A percentile compares a stretch with the other conserved stretches of the same genome.
phyloP scores from a whole-genome alignment of 768 basidiomycete genomes.

The Mycena alexandri region DNA sequence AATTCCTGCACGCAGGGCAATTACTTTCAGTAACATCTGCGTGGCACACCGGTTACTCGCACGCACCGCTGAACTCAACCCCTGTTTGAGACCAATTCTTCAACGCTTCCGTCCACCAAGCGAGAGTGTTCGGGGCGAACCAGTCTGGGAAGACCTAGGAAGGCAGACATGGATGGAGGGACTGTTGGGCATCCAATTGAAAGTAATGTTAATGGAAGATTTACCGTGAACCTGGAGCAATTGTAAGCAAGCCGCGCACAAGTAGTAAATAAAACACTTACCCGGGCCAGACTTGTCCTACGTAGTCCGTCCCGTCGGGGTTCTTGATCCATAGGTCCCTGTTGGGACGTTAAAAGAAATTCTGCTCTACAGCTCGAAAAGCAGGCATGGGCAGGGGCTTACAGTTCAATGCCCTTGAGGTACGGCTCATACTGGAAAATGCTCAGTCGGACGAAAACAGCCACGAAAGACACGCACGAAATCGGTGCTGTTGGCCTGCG shows the following conservation, averaged over 20 bases:
- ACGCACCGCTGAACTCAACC: slow-evolving; percentile 55
- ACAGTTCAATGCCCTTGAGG: slow-evolving; percentile 71
- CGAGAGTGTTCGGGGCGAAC: slow-evolving; percentile 64
- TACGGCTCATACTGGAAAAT: slow-evolving; percentile 73
- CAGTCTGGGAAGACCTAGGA: slow-evolving; percentile 70
- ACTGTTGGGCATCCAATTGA: slow-evolving; percentile 19
- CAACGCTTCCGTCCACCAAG: slow-evolving; percentile 73
- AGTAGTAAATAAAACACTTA: slow-evolving; percentile 44
- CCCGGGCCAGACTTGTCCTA: slow-evolving; percentile 87
- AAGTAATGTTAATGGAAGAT: slow-evolving; percentile 19
- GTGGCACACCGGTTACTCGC: slow-evolving; percentile 2
- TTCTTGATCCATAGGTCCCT: slow-evolving; percentile 81
- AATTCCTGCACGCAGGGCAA: slow-evolving; percentile 58
- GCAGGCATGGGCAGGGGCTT: slow-evolving; percentile 36
- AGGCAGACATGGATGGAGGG: slow-evolving; percentile 41
- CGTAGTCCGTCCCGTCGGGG: slow-evolving; percentile 76
- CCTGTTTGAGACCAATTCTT: slow-evolving; percentile 65
- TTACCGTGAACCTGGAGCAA: slow-evolving; percentile 26
- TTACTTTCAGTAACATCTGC: slow-evolving; percentile 26
- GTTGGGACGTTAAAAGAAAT: slow-evolving; percentile 20
- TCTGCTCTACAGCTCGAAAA: background rate
- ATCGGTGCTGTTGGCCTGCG: slow-evolving; percentile 70
- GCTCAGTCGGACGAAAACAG: slow-evolving; percentile 17
- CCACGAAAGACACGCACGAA: slow-evolving; percentile 57
- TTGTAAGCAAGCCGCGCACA: slow-evolving; percentile 22